Evolutionary conservation across 2,329 filamentous ascomycete genomes (phyloP), one percentile per base, ranked within the genome.

Genomic region (Volutella citrinella): DNA sequence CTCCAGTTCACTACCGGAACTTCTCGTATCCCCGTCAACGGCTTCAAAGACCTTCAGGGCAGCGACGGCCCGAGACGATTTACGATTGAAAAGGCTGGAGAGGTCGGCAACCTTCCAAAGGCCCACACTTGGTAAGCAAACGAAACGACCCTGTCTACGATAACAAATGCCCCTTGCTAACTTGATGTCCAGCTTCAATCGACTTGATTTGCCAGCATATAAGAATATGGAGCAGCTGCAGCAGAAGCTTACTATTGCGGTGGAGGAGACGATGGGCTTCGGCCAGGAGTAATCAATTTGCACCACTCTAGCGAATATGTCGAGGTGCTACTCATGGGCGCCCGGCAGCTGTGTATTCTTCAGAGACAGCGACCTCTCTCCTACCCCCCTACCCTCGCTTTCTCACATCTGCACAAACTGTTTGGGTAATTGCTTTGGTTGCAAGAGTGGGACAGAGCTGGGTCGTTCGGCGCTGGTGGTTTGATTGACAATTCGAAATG

Each of bases 191-290:
- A 95, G 89, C 68, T 98, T 98, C 76, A 98, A 98, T 65, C 89
- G 93, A 54, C 77, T 98, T 48, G 93, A 98, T 65, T 70, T 98
- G 30, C 93, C 93, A 24, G 82, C 88, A 18, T 98, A 98, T 61
- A 97, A 96, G 72, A 80, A 74, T 15, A 76, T 90, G 54, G 91
- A 97, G 45, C 79, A 78, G 51, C 73, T 98, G 48, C 84, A 91
- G 59, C 73, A 82, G 57, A 98, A 98, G 68, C 73, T 98, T 52
- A 93, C 90, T 7, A 95, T 95, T 65, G 93, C 93, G 17, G 93
- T 98, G 35, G 93, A 98, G 68, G 93, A 98, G 70, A 98, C 93
- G 0, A 90, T 98, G 72, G 93, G 93, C 43, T 98, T 98, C 61
- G 93, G 93, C 48, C 93, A 98, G 70, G 93, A 98, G 70, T 98